Evolutionary conservation across 805 yeast species (phyloP), one percentile per base, ranked within the genome.

Genomic region (Saturnispora quitensis): DNA sequence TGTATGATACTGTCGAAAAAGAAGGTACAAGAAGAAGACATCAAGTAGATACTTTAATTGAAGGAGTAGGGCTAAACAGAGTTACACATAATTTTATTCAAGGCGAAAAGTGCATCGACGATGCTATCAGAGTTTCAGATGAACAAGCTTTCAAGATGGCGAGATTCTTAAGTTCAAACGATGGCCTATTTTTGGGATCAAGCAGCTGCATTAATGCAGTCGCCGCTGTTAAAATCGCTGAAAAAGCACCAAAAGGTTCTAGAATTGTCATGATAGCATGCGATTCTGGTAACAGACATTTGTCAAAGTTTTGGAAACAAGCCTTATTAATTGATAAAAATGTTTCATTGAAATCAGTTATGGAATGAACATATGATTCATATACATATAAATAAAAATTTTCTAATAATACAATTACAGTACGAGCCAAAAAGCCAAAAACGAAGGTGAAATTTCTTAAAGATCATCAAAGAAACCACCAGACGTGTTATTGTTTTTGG

Each of bases 21-120:
- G 99, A 91, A 68, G 99, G 99, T 1, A 86, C 93, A 0, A 74
- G 98, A 59, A 76, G 97, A 62, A 73, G 99, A 58, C 98, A 93
- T 66, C 99, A 91, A 68, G 98, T 91, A 2, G 99, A 91, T 66
- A 93, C 98, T 0, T 62, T 90, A 2, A 83, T 91, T 3, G 99
- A 91, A 67, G 99, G 99, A 0, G 85, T 91, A 28, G 99, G 99
- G 0, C 69, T 91, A 53, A 93, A 89, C 60, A 73, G 99, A 56
- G 70, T 93, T 25, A 91, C 99, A 0, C 76, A 78, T 61, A 91
- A 91, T 65, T 87, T 91, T 65, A 68, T 73, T 45, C 77, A 75
- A 47, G 98, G 89, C 2, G 89, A 86, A 58, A 62, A 66, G 1
- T 75, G 66, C 53, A 81, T 91, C 13, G 95, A 89, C 62, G 90